phyloP scores from a whole-genome alignment of 2,329 filamentous ascomycete species.

The Proliferodiscus dingleyae region DNA sequence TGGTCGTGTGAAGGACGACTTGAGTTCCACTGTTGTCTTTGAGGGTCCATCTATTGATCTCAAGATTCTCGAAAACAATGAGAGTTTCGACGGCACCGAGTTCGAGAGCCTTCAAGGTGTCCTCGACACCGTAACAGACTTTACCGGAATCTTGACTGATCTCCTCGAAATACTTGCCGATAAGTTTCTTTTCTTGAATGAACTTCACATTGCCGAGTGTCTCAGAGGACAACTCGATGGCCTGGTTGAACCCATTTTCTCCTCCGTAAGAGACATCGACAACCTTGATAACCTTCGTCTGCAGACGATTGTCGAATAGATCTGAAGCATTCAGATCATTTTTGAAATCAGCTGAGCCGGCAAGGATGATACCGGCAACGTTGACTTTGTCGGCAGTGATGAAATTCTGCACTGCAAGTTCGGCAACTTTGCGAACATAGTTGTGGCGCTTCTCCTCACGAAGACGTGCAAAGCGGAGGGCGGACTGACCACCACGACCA shows the following conservation, averaged over 20 bases:
- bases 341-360: constrained; percentile 98
- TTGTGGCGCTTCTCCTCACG: constrained; percentile 99
- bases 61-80: constrained; percentile 96
- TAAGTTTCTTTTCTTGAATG: constrained; percentile 99
- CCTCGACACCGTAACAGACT: constrained; percentile 96
- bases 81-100: constrained; percentile 90
- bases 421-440: constrained; percentile 97
- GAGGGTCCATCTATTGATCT: constrained; percentile 85
- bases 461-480: constrained; percentile 97
- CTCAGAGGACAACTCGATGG: constrained; percentile 91
- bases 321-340: constrained; percentile 97
- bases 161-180: constrained; percentile 98
- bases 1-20: constrained; percentile 79
- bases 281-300: constrained; percentile 96
- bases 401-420: constrained; percentile 97
- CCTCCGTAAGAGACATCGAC: constrained; percentile 98
- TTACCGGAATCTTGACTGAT: constrained; percentile 97
- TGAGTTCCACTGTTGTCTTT: constrained; percentile 73
- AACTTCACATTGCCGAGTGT: constrained; percentile 99
- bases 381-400: constrained; percentile 99
- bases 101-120: constrained; percentile 94
- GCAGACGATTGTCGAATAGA: constrained; percentile 89
- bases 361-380: constrained; percentile 89
- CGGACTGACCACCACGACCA: constrained; percentile 99
- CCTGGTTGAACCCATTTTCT: constrained; percentile 99